Percentiles rank a stretch among this genome's conserved stretches.
phyloP scores from a whole-genome alignment of 345 rosid species.

The Eucalyptus globulus region DNA sequence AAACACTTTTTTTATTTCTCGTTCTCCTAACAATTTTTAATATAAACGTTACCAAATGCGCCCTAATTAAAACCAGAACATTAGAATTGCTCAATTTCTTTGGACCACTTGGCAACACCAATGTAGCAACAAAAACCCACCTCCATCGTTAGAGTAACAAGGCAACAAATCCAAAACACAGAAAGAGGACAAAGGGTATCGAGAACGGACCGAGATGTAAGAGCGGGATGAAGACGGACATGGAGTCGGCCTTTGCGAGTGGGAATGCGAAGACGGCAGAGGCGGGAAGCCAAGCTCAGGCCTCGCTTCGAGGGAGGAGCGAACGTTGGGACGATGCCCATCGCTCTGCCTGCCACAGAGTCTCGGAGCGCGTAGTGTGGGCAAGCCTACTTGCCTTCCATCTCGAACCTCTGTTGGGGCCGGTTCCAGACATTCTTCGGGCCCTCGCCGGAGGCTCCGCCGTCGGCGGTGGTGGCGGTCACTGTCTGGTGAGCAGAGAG shows the following conservation, averaged over 20 bases:
- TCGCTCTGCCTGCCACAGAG: conserved; percentile 42
- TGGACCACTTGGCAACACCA: rapidly evolving
- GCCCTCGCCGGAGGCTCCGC: not conserved
- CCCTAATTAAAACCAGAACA: not conserved
- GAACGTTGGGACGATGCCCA: conserved; percentile 63
- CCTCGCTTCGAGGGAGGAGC: conserved; percentile 81
- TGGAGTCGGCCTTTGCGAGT: no score
- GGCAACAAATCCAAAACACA: no score
- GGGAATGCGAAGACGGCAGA: no score
- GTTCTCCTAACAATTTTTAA: no score
- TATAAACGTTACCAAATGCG: no score
- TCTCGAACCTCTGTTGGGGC: conserved; percentile 39
- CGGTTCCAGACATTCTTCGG: conserved; percentile 26
- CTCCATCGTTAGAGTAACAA: no score
- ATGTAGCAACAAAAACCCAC: rapidly evolving
- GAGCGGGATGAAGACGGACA: no score
- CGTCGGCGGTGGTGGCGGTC: not conserved
- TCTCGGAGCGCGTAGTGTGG: conserved; percentile 37
- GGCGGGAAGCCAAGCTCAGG: no score
- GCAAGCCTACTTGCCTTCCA: conserved; percentile 62
- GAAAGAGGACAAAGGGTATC: no score
- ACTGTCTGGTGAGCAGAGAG: not conserved
- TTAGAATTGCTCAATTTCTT: not conserved
- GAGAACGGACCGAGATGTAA: no score
- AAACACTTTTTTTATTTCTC: no score